Percentiles rank a stretch among this genome's conserved stretches.
phyloP scores from a whole-genome alignment of 257 asterid species.

The Plectranthus barbatus region DNA sequence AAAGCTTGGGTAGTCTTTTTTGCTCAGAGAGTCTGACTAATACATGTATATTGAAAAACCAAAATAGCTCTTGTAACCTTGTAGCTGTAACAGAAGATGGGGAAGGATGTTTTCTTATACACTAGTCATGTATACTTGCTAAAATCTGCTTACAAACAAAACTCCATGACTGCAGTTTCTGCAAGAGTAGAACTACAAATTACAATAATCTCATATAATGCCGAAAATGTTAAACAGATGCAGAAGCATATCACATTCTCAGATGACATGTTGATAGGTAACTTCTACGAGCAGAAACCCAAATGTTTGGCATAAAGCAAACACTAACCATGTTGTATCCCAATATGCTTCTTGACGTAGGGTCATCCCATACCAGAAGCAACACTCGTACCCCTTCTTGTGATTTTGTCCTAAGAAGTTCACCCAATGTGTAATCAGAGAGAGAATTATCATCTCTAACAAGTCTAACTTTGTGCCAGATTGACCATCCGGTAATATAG shows the following conservation, averaged over 20 bases:
- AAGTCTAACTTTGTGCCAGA: slow-evolving; percentile 91
- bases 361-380: slow-evolving; percentile 97
- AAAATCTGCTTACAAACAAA: neutral
- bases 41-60: neutral
- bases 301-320: slow-evolving; percentile 9
- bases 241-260: neutral
- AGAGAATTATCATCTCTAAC: slow-evolving; percentile 64
- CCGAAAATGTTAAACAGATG: slow-evolving; percentile 9
- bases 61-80: neutral
- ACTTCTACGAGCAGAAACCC: neutral
- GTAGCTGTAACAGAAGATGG: neutral
- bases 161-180: neutral
- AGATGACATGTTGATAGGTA: slow-evolving; percentile 9
- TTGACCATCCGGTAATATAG: slow-evolving; percentile 97
- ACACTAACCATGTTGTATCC: slow-evolving; percentile 84
- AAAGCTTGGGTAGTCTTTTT: neutral
- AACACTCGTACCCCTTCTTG: slow-evolving; percentile 98
- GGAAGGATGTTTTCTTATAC: neutral
- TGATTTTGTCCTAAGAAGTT: slow-evolving; percentile 81
- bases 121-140: neutral
- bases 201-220: neutral
- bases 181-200: neutral
- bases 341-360: slow-evolving; percentile 87
- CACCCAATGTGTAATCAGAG: slow-evolving; percentile 67
- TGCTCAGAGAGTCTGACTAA: neutral